Percentiles rank a stretch among this genome's conserved stretches.
These are phyloP conservation scores for Miamiensis avidus DNA, from an alignment of 169 alveolate species.

Conservation along the genomic window DNA sequence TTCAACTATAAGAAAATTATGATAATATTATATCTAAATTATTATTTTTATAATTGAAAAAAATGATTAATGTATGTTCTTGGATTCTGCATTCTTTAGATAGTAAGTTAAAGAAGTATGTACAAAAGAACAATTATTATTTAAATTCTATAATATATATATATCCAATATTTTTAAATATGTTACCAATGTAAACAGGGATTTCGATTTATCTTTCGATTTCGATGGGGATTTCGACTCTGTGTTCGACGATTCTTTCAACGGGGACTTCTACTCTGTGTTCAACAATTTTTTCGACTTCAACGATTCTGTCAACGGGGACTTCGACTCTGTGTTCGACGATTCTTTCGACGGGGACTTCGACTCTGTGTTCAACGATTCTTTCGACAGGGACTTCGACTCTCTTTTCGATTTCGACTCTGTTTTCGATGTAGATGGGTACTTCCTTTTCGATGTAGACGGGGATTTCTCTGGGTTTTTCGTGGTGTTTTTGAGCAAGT, in stretches of 20 bases:
- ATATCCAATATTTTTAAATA: no score
- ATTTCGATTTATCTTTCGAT: not conserved
- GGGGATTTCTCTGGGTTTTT: not conserved
- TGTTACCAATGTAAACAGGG: not conserved
- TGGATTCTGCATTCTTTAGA: not conserved
- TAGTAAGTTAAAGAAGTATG: not conserved
- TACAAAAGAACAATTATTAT: no score
- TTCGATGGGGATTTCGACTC: not conserved
- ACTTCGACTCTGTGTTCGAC: no score
- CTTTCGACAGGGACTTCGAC: not conserved
- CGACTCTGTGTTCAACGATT: no score
- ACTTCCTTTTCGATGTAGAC: not conserved
- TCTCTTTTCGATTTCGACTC: not conserved
- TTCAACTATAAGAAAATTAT: not conserved
- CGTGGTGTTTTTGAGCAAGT: not conserved
- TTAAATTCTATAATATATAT: no score
- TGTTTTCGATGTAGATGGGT: not conserved
- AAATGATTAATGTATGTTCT: not conserved
- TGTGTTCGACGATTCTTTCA: not conserved
- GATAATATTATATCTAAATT: not conserved
- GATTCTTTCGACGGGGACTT: no score
- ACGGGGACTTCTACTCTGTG: not conserved
- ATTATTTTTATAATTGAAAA: no score
- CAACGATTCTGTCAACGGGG: no score
- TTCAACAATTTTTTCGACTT: not conserved